These are phyloP conservation scores for Arabis hirsuta DNA, from an alignment of 345 rosid genomes.

Conservation along the genomic window DNA sequence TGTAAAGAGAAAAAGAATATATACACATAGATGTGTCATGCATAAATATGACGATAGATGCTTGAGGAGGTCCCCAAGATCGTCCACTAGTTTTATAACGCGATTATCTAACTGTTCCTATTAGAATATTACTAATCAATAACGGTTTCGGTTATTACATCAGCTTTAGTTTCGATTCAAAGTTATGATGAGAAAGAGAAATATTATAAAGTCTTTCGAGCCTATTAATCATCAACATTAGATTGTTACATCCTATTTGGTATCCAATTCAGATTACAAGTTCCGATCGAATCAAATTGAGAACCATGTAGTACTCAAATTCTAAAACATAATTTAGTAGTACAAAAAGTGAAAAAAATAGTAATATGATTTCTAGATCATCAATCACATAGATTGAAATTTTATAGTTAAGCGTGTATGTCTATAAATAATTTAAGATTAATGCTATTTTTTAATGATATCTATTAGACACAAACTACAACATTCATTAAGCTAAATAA, in stretches of 20 bases:
- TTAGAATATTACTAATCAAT: slow-evolving; percentile 37
- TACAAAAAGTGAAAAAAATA: slow-evolving; percentile 6
- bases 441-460: neutral
- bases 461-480: neutral
- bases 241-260: slow-evolving; percentile 10
- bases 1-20: slow-evolving; percentile 14
- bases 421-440: neutral
- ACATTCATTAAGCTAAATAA: neutral
- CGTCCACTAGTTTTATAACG: slow-evolving; percentile 35
- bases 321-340: neutral
- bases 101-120: slow-evolving; percentile 22
- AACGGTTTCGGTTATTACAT: slow-evolving; percentile 45
- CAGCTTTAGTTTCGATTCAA: slow-evolving; percentile 33
- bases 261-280: slow-evolving; percentile 21
- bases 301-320: slow-evolving; percentile 25
- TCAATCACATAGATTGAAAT: neutral
- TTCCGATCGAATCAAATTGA: slow-evolving; percentile 17
- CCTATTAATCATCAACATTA: slow-evolving; percentile 14
- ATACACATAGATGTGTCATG: slow-evolving; percentile 12
- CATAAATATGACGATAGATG: slow-evolving; percentile 26
- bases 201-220: slow-evolving; percentile 1
- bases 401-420: neutral
- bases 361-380: neutral
- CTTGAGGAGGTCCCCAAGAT: slow-evolving; percentile 38
- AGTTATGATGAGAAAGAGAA: slow-evolving; percentile 19